Evolutionary conservation across 495 filamentous ascomycete species (phyloP).

Genomic region (Amniculicola lignicola): DNA sequence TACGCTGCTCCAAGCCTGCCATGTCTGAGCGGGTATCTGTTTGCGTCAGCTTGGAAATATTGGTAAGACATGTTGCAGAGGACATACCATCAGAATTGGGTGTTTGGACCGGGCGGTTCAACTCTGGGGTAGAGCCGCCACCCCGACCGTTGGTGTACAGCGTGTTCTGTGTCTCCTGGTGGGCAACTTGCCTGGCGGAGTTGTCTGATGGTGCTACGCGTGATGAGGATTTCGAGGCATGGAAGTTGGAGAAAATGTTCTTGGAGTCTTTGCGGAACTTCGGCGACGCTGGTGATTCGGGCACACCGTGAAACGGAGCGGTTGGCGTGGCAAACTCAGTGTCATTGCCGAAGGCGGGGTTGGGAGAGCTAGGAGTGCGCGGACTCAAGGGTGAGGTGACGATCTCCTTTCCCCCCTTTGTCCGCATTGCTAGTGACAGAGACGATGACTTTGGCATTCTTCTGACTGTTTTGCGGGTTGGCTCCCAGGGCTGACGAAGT

Average conservation of each 20-base stretch:
- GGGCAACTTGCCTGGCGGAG: constrained; percentile 15
- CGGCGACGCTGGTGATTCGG: constrained; percentile 49
- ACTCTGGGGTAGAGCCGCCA: constrained; percentile 32
- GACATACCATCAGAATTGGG: constrained; percentile 22
- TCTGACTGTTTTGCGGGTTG: constrained; percentile 16
- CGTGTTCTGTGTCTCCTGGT: constrained; percentile 1
- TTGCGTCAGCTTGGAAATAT: neutral
- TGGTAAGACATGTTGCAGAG: too few relatives aligned
- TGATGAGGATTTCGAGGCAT: constrained; percentile 54
- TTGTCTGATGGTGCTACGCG: constrained; percentile 37
- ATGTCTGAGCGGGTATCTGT: constrained; percentile 23
- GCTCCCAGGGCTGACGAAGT: constrained; percentile 16
- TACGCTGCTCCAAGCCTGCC: constrained; percentile 3
- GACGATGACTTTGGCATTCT: constrained; percentile 37
- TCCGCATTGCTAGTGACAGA: constrained; percentile 32
- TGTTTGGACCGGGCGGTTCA: constrained; percentile 25
- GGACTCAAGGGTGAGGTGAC: constrained; percentile 16
- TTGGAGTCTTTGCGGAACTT: constrained; percentile 54
- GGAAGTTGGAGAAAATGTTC: constrained; percentile 56
- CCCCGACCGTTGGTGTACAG: constrained; percentile 26
- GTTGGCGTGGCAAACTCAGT: constrained; percentile 47
- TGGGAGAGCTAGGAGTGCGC: constrained; percentile 23
- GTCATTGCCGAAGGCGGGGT: neutral
- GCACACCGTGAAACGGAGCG: constrained; percentile 55
- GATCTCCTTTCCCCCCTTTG: constrained; percentile 21